These are phyloP conservation scores for Trichoderma erinaceum DNA, from an alignment of 495 filamentous ascomycete genomes.

Conservation along the genomic window DNA sequence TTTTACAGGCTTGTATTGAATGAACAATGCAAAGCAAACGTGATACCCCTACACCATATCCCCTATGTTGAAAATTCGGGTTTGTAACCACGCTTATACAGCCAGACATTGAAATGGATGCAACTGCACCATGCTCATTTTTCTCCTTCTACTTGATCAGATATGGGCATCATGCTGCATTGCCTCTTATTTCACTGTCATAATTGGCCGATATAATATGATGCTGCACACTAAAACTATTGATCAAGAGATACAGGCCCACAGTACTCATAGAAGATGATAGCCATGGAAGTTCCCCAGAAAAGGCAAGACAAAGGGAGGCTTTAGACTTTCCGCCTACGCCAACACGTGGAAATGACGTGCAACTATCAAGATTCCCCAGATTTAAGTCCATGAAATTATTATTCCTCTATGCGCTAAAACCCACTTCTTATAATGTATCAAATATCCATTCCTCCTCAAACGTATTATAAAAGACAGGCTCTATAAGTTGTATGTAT, in stretches of 20 bases:
- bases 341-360: neutral
- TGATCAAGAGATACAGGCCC: too few relatives aligned
- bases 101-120: neutral
- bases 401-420: neutral
- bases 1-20: neutral
- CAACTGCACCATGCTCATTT: neutral
- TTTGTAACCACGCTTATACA: neutral
- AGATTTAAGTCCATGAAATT: neutral
- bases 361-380: neutral
- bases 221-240: too few relatives aligned
- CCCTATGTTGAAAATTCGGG: neutral
- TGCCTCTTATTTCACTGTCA: too few relatives aligned
- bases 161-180: too few relatives aligned
- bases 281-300: neutral
- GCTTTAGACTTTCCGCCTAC: neutral
- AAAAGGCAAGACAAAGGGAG: neutral
- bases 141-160: too few relatives aligned
- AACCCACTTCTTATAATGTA: neutral
- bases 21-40: constrained; percentile 8
- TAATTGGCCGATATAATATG: too few relatives aligned
- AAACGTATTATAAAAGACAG: neutral
- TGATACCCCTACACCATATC: constrained; percentile 14
- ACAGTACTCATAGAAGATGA: neutral
- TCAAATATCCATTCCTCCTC: neutral
- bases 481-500: neutral